Evolutionary conservation across 2,329 filamentous ascomycete genomes (phyloP), one percentile per base, ranked within the genome.

Genomic region (Calonectria hongkongensis): DNA sequence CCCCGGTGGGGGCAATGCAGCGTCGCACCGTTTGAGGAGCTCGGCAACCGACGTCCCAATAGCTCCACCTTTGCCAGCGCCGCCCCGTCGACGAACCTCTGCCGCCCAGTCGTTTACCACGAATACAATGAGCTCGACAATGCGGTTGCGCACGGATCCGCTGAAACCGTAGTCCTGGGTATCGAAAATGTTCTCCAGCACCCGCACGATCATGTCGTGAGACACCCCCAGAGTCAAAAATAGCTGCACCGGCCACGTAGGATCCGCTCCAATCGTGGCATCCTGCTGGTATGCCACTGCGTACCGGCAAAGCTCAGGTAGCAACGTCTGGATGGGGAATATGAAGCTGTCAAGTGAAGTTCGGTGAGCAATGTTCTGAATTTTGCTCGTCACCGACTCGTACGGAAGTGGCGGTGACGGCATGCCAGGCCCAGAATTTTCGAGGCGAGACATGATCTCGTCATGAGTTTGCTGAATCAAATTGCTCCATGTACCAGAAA

Each of bases 401-500:
- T 94, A 96, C 0, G 94, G 93, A 50, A 90, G 84, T 2, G 83
- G 88, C 71, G 82, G 88, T 3, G 81, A 81, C 3, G 83, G 83
- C 65, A 83, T 81, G 33, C 80, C 84, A 30, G 79, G 79, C 64
- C 78, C 83, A 21, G 89, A 90, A 71, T 87, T 79, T 33, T 85
- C 84, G 15, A 84, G 78, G 39, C 86, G 84, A 48, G 87, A 84
- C 65, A 85, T 84, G 27, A 89, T 84, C 25, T 91, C 88, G 33
- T 88, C 85, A 80, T 96, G 94, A 7, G 92, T 91, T 75, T 92
- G 89, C 71, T 94, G 90, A 74, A 99, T 92, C 25, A 98, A 88
- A 78, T 93, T 93, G 80, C 92, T 89, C 97, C 97, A 99, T 4
- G 95, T 97, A 48, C 92, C 89, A 68, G 90, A 89, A 79, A 99